Percentiles rank a stretch among this genome's conserved stretches.
These are phyloP conservation scores for Globisporangium viniferum DNA, from an alignment of 352 stramenopile species.

Conservation along the genomic window DNA sequence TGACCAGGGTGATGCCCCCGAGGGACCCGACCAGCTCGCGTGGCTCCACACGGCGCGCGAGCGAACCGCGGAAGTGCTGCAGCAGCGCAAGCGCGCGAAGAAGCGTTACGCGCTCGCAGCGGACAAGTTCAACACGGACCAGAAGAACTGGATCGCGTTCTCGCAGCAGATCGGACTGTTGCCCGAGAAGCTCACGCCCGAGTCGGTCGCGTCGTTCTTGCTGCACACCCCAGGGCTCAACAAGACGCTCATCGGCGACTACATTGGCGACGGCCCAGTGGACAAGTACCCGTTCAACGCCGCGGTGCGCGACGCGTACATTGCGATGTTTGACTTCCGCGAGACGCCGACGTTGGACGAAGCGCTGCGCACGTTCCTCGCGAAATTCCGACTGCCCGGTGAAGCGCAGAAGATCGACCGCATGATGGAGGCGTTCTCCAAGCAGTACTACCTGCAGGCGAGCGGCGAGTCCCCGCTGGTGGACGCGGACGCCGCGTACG, in stretches of 20 bases:
- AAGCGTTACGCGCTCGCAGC: conserved; percentile 88
- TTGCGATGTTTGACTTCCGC: conserved; percentile 95
- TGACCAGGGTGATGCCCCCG: conserved; percentile 35
- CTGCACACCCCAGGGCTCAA: conserved; percentile 90
- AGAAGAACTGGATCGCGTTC: conserved; percentile 91
- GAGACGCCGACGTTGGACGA: conserved; percentile 85
- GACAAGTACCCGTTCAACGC: conserved; percentile 97
- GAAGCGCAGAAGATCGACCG: conserved; percentile 99
- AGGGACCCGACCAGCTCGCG: conserved; percentile 46
- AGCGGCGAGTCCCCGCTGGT: conserved; percentile 52
- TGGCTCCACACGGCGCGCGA: conserved; percentile 85
- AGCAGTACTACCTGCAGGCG: conserved; percentile 87
- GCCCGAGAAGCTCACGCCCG: conserved; percentile 78
- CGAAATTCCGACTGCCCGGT: conserved; percentile 94
- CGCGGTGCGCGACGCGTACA: conserved; percentile 76
- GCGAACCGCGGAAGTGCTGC: conserved; percentile 83
- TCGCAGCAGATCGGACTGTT: conserved; percentile 86
- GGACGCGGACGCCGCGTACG: conserved; percentile 92
- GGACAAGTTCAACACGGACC: conserved; percentile 94
- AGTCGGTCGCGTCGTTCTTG: conserved; percentile 91
- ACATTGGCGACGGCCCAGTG: conserved; percentile 93
- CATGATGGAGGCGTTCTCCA: conserved; percentile 96
- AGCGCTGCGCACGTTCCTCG: conserved; percentile 92
- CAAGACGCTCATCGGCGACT: conserved; percentile 96
- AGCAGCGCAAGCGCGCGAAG: conserved; percentile 91